These are phyloP conservation scores for Clohesyomyces aquaticus DNA, from an alignment of 495 filamentous ascomycete species.

Conservation along the genomic window DNA sequence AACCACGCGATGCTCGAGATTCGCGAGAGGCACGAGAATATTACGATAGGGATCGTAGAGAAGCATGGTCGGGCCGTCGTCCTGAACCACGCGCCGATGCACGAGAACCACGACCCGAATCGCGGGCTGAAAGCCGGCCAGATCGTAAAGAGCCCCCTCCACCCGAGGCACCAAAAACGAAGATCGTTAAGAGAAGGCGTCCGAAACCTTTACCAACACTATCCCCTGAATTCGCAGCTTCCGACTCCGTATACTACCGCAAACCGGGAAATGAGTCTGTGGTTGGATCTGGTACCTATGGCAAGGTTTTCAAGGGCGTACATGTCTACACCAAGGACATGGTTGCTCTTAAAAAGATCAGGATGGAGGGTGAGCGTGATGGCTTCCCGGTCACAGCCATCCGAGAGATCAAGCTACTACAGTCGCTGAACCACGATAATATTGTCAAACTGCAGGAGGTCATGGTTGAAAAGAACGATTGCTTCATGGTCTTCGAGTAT, in stretches of 20 bases:
- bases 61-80: conserved; percentile 32
- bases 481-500: conserved; percentile 99
- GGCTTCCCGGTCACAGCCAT: conserved; percentile 97
- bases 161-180: conserved; percentile 57
- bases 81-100: conserved; percentile 42
- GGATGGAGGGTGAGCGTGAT: conserved; percentile 96
- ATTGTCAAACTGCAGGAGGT: conserved; percentile 89
- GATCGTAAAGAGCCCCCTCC: conserved; percentile 41
- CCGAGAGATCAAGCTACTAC: conserved; percentile 93
- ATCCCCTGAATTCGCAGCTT: conserved; percentile 68
- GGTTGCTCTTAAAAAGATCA: conserved; percentile 91
- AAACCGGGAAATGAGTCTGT: conserved; percentile 95
- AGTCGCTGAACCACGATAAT: conserved; percentile 88
- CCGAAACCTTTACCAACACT: conserved; percentile 73
- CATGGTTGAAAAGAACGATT: conserved; percentile 98
- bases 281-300: conserved; percentile 90
- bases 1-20: conserved; percentile 45
- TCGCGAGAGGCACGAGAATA: conserved; percentile 56
- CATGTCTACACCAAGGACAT: conserved; percentile 90
- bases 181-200: conserved; percentile 62
- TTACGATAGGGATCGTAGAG: conserved; percentile 49
- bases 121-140: conserved; percentile 51
- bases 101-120: conserved; percentile 46
- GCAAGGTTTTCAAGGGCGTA: conserved; percentile 97
- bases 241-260: conserved; percentile 85